Base-by-base conservation (phyloP, 305 asterid species). In the Caryopteris hybrid region DNA sequence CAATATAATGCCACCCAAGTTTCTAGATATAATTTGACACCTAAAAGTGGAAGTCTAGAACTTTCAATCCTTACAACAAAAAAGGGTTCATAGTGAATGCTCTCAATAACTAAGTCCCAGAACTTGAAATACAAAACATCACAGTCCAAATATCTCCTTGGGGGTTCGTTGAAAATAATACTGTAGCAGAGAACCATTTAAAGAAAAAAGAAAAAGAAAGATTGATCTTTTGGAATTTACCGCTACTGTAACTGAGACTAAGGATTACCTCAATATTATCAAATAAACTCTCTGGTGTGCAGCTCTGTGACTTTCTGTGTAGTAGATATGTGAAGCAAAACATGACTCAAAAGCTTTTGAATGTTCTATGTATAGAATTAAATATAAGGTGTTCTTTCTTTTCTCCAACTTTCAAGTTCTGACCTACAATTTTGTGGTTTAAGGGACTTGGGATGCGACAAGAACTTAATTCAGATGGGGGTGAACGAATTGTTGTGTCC, bases 401-500 rank as follows among this genome's bases (percentile, higher is more conserved):
- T n/a, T n/a, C n/a, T n/a, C n/a, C n/a, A n/a, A n/a, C n/a, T n/a
- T 52, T 6, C 42, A 36, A 23, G 21, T 27, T 56, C 83, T 84
- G 65, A 79, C 66, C 42, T 47, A 14, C 61, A 54, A 51, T 36
- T 70, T 73, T 60, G 56, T 79, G 79, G 68, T 73, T 58, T 29
- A 77, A 95, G 99, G 97, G 87, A 76, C 86, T 95, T 78, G 97
- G 99, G 36, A 83, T 88, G 98, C 83, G 92, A 64, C 98, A 78
- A 79, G 98, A 94, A 76, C 60, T 70, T 59, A 78, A 88, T 71
- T 84, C 93, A 34, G 98, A 92, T 83, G 99, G 97, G 55, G 98
- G 98, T 61, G 97, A 89, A 58, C 88, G 99, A 27, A 95, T 95
- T 57, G 83, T 95, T 62, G 97, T 92, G 76, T 52, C 97, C 59